These are phyloP conservation scores for Vitis hybrid DNA, from an alignment of 177 flowering plant genomes.

Conservation along the genomic window DNA sequence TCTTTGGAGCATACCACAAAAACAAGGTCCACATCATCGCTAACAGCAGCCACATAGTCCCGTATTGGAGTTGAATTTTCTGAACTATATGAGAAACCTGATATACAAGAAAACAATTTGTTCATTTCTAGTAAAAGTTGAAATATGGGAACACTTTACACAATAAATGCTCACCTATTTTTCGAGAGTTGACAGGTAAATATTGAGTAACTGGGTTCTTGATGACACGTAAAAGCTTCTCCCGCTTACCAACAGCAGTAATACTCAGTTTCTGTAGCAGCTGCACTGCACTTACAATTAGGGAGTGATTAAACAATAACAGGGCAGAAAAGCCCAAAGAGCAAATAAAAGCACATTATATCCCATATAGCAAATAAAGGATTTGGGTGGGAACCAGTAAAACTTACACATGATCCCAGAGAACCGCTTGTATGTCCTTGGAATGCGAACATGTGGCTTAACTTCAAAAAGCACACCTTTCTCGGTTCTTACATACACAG, in stretches of 20 bases:
- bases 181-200: constrained; percentile 69
- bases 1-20: constrained; percentile 66
- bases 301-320: neutral
- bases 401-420: constrained; percentile 88
- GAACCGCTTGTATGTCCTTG: constrained; percentile 87
- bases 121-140: neutral
- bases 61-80: constrained; percentile 56
- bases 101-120: constrained; percentile 12
- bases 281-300: constrained; percentile 61
- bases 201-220: constrained; percentile 88
- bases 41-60: constrained; percentile 51
- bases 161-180: constrained; percentile 54
- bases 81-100: constrained; percentile 88
- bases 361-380: neutral
- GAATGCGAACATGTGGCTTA: constrained; percentile 88
- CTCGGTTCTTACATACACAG: constrained; percentile 80
- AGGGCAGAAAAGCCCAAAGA: neutral
- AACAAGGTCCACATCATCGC: constrained; percentile 63
- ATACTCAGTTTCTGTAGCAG: constrained; percentile 78
- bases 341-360: neutral
- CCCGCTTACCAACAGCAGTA: constrained; percentile 68
- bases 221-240: constrained; percentile 75
- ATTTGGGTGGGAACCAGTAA: neutral
- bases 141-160: neutral
- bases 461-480: constrained; percentile 85